Base-by-base conservation (phyloP, 257 asterid genomes). In the Prunella vulgaris region DNA sequence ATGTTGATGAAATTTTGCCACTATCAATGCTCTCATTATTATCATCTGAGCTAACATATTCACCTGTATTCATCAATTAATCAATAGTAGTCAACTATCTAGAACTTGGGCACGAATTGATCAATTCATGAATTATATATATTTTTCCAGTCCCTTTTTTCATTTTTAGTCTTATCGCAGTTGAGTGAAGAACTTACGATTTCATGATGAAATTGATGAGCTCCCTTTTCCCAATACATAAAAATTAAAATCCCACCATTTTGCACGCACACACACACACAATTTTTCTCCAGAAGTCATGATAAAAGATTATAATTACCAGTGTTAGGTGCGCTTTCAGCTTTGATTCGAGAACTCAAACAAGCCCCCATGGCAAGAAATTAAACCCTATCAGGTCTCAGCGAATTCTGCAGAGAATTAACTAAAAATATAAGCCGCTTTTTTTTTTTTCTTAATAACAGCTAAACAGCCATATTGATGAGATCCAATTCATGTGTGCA, bases 321-420 rank as follows among this genome's bases (percentile, higher is more conserved):
- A 42, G 82, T 59, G 53, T 70, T 78, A 75, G 70, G 15, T 17
- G 87, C 82, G 77, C 70, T 80, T 48, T 84, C 88, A 67, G 84
- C 85, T 68, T 79, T 88, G 76, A 82, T 72, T 73, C 78, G 75
- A 53, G 88, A 63, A 77, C 95, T 88, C 59, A 80, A 77, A 74
- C 95, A 88, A 79, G 77, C 64, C 68, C 95, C 95, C 95, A 88
- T 88, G 38, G 75, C 73, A 70, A 69, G 61, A 53, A 48, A 33
- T 64, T 51, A 21, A 25, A 22, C 48, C 32, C 60, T 38, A 1
- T 25, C 35, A 35, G 70, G 62, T 67, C 66, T 62, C 80, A 68
- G 46, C 59, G 28, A 69, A 76, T 18, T 60, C 82, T 70, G 74
- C 53, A 76, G 65, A 69, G 54, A 20, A 70, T n/a, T 1, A 65